These are phyloP conservation scores for Monilinia vaccinii-corymbosi DNA, from an alignment of 2,329 filamentous ascomycete species.

Conservation along the genomic window DNA sequence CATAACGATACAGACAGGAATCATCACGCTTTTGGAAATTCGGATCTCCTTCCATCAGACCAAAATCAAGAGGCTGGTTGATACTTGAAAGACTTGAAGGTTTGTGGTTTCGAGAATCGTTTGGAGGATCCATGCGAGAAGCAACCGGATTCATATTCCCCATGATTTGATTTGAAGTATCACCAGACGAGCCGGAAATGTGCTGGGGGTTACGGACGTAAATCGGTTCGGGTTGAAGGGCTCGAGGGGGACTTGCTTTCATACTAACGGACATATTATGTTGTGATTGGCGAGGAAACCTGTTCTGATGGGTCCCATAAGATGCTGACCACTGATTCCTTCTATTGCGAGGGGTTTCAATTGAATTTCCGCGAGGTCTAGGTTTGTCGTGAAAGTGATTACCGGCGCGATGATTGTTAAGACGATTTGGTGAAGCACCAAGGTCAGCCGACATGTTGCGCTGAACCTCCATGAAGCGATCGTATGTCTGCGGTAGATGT, in stretches of 20 bases:
- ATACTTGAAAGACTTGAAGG: neutral
- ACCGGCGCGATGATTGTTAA: neutral
- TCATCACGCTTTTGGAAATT: neutral
- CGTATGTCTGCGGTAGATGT: neutral
- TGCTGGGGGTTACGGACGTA: conserved; percentile 8
- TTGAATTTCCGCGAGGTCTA: neutral
- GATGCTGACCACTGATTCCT: neutral
- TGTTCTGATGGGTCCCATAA: neutral
- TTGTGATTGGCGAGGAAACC: neutral
- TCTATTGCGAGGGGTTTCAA: neutral
- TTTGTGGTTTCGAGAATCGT: conserved; percentile 2
- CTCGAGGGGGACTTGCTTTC: neutral
- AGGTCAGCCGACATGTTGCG: neutral
- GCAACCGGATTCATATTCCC: neutral
- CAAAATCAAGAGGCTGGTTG: neutral
- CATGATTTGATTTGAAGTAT: neutral
- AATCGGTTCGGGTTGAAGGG: neutral
- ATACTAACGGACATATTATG: neutral
- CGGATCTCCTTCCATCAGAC: conserved; percentile 1
- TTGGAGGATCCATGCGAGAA: neutral
- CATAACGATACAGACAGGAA: neutral
- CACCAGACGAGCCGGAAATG: neutral
- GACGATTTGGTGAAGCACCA: neutral
- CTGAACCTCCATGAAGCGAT: neutral
- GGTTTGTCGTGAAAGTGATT: neutral